Evolutionary conservation across 352 stramenopile genomes (phyloP), one percentile per base, ranked within the genome.

Genomic region (Lagenidium giganteum): DNA sequence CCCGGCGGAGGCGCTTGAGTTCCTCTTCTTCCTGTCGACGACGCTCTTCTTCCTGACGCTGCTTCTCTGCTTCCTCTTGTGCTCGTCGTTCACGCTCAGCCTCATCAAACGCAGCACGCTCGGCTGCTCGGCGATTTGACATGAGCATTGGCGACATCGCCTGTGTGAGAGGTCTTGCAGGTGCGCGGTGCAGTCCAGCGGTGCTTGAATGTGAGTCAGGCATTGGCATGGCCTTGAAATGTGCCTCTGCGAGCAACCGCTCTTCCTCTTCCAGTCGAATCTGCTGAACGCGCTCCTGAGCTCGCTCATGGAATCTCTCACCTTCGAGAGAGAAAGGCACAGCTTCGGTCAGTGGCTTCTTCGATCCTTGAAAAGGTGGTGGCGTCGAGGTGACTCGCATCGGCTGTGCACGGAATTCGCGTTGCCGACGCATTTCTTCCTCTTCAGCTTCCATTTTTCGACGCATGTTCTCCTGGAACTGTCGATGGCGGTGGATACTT

Each of bases 391-490:
- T 64, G 22, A 86, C 29, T 25, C 68, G 70, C 34, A 91, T 83
- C 0, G 78, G 78, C n/a, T 88, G 74, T 7, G 78, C 78, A 63
- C 64, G 64, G 32, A 91, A 91, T 36, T 82, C 64, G 5, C 57
- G 73, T 42, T 82, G 70, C 9, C 66, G 71, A 14, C 68, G 59
- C 29, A 54, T 59, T 22, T 85, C 57, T 28, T 82, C 61, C 24
- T 84, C 55, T 54, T 91, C 78, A 8, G 55, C 61, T 25, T 84
- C 54, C 14, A 83, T 44, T 8, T 67, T 67, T 8, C 64, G 78
- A n/a, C 65, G 70, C 26, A 91, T 65, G 13, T 85, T 74, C 29
- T 83, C 68, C 26, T 88, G 78, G 24, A 86, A 91, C 47, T 82
- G 61, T 3, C 70, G 68, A 38, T 91, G 78, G 11, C 70, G 73